These are phyloP conservation scores for Aegilops bicornis DNA, from an alignment of 176 grass and related monocot genomes.

Conservation along the genomic window DNA sequence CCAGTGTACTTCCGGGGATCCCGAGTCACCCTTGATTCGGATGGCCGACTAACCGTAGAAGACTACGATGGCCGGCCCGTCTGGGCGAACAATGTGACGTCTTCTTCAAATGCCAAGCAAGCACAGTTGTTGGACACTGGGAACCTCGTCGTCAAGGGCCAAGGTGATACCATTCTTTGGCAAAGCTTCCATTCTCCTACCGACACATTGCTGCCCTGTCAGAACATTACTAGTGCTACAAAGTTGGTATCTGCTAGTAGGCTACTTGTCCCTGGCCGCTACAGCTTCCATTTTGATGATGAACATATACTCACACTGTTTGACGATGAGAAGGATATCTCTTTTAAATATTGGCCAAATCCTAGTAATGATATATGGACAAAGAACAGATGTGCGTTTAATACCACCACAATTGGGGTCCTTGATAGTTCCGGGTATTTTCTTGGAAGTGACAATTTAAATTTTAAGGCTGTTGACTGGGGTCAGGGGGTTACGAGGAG, in stretches of 20 bases:
- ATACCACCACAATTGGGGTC: slow-evolving; percentile 7
- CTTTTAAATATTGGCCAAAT: slow-evolving; percentile 54
- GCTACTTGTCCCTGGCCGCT: slow-evolving; percentile 38
- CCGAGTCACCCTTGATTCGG: too few relatives aligned
- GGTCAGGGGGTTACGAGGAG: slow-evolving; percentile 35
- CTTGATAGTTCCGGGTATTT: slow-evolving; percentile 26
- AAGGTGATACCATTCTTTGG: background rate
- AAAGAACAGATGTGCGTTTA: slow-evolving; percentile 1
- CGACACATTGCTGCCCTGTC: slow-evolving; percentile 42
- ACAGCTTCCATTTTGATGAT: slow-evolving; percentile 49
- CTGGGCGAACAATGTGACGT: too few relatives aligned
- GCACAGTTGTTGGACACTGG: too few relatives aligned
- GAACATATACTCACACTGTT: slow-evolving; percentile 44
- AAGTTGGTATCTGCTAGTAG: slow-evolving; percentile 32
- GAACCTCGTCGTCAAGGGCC: too few relatives aligned
- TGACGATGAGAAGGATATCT: slow-evolving; percentile 22
- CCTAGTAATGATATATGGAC: slow-evolving; percentile 23
- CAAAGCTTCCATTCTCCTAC: slow-evolving; percentile 46
- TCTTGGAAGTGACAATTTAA: slow-evolving; percentile 30
- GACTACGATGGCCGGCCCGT: too few relatives aligned
- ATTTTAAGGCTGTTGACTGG: slow-evolving; percentile 37
- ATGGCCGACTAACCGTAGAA: too few relatives aligned
- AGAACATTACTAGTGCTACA: slow-evolving; percentile 23
- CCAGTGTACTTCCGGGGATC: too few relatives aligned
- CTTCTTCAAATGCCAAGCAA: too few relatives aligned